Conservation (phyloP, 108 stramenopile species). For the Conticribra guillardii region DNA sequence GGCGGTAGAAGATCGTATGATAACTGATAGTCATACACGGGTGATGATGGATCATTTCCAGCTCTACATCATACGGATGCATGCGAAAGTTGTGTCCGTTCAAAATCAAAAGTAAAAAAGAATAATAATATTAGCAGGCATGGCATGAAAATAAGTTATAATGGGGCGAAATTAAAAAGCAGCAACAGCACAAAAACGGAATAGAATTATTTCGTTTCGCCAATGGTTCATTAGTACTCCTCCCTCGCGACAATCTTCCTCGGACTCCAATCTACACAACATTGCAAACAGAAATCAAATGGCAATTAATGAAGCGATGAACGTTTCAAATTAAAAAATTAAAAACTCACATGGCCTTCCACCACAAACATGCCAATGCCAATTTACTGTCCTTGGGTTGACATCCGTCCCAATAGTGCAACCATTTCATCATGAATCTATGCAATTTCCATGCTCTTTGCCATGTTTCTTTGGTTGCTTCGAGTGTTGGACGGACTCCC, state of each 20-base stretch:
- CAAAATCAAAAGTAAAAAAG: too few species aligned
- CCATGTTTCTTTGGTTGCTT: slow-evolving; percentile 54
- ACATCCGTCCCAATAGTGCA: slow-evolving; percentile 60
- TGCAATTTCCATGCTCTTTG: slow-evolving; percentile 66
- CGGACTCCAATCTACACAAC: too few species aligned
- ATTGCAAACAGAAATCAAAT: too few species aligned
- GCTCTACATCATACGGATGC: slow-evolving; percentile 12
- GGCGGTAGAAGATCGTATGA: slow-evolving; percentile 77
- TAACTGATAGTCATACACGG: slow-evolving; percentile 58
- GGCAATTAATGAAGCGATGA: too few species aligned
- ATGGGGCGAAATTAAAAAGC: too few species aligned
- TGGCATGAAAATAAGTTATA: too few species aligned
- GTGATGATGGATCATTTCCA: slow-evolving; percentile 59
- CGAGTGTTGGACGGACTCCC: slow-evolving; percentile 43
- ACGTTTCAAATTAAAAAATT: too few species aligned
- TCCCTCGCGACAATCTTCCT: too few species aligned
- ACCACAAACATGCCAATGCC: slow-evolving; percentile 72
- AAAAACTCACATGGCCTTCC: slow-evolving; percentile 65
- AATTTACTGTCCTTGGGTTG: slow-evolving; percentile 56
- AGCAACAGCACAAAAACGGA: too few species aligned
- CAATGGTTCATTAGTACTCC: too few species aligned
- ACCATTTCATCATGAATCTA: slow-evolving; percentile 33
- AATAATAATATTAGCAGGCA: not conserved
- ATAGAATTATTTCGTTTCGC: too few species aligned
- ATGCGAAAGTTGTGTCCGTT: too few species aligned